Base-by-base conservation (phyloP, 495 filamentous ascomycete species). In the Aspergillus indologenus region DNA sequence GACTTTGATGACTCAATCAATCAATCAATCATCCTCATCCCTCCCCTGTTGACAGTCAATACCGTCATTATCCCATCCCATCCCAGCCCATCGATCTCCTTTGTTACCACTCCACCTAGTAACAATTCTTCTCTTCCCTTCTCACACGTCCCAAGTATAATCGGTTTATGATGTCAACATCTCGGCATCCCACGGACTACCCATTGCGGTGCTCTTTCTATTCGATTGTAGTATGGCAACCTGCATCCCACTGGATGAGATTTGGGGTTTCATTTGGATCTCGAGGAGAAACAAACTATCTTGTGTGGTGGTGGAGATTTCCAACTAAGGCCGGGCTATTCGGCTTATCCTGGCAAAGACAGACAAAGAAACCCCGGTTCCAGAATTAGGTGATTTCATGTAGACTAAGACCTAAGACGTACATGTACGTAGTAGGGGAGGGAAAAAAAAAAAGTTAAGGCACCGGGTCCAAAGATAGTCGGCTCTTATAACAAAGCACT, bases 401-500 rank as follows among this genome's bases (percentile, higher is more conserved):
- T 40, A 14, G 34, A 40, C 34, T 40, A 40, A 40, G 34, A 40
- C 26, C 26, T 29, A 65, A 57, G 66, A 65, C 56, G 15, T 20
- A 34, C n/a, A n/a, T n/a, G 40, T 20, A 52, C 34, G 56, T 43
- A 55, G 56, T 46, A 40, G 56, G 18, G 46, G 46, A 29, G 53
- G 53, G 26, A 31, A 51, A 31, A 58, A 46, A 53, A 56, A 50
- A 56, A 54, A 34, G 57, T 22, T 48, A 61, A 18, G 23, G 18
- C 29, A 58, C 54, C 49, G 29, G 47, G 47, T 43, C 43, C 56
- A 63, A 57, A 57, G 47, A 62, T 59, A 60, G 56, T 55, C 19
- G 31, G 19, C 49, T 54, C 49, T 57, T 65, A 53, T 61, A 68
- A 68, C 66, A 68, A 68, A 68, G 63, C 56, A 65, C 66, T 66